A percentile compares a stretch with the other conserved stretches of the same genome.
These are phyloP conservation scores for Thermothelomyces thermophilus DNA, from an alignment of 2,329 filamentous ascomycete genomes.

Conservation along the genomic window DNA sequence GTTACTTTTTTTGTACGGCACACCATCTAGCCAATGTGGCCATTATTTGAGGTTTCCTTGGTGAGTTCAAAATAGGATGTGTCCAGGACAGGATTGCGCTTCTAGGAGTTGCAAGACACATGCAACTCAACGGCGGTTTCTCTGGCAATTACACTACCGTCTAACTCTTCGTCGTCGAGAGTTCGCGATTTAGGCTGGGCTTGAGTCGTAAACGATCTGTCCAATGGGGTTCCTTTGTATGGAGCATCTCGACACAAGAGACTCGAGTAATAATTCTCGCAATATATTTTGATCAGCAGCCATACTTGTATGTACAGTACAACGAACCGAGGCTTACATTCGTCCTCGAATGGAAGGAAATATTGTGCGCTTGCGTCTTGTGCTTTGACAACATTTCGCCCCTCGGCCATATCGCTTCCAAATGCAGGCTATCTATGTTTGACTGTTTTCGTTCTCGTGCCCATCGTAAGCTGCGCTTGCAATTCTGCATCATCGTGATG, in stretches of 20 bases:
- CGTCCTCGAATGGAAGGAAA: no score
- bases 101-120: neutral
- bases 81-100: neutral
- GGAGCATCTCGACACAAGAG: neutral
- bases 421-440: no score
- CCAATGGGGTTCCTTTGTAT: slow-evolving; percentile 12
- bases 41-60: no score
- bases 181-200: slow-evolving; percentile 16
- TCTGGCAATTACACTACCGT: slow-evolving; percentile 8
- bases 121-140: neutral
- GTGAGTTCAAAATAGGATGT: no score
- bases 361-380: no score
- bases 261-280: neutral
- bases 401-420: no score
- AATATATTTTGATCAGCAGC: slow-evolving; percentile 5
- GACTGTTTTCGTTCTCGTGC: no score
- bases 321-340: neutral
- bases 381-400: no score
- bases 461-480: neutral
- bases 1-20: no score
- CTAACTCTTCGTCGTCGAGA: slow-evolving; percentile 7
- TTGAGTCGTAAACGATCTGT: slow-evolving; percentile 8
- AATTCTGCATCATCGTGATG: slow-evolving; percentile 23
- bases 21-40: no score
- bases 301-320: neutral